Percentiles rank a stretch among this genome's conserved stretches.
These are phyloP conservation scores for Barnettozyma pratensis DNA, from an alignment of 805 yeast genomes.

Conservation along the genomic window DNA sequence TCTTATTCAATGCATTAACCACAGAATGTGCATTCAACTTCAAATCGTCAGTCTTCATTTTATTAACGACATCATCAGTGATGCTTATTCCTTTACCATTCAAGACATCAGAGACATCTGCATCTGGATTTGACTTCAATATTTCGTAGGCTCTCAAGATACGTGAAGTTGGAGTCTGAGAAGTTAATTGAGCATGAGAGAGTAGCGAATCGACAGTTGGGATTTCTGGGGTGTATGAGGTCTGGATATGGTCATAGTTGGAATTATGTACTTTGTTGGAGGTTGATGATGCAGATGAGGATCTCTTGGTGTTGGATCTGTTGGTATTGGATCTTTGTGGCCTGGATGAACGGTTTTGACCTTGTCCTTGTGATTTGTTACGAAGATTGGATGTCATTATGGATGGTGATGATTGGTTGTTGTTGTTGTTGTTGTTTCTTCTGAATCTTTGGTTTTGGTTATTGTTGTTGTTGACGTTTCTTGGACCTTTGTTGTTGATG, in stretches of 20 bases:
- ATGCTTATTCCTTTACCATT: conserved; percentile 13
- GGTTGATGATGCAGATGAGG: not conserved
- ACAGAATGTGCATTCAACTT: conserved; percentile 23
- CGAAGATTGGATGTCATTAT: conserved; percentile 5
- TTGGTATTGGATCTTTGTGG: not conserved
- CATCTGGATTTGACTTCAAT: conserved; percentile 10
- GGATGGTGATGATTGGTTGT: not conserved
- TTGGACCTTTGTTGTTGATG: conserved; percentile 2
- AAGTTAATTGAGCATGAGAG: conserved; percentile 13
- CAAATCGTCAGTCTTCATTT: conserved; percentile 17
- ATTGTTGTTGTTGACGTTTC: conserved; percentile 2
- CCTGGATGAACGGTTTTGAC: not conserved
- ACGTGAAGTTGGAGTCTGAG: conserved; percentile 19
- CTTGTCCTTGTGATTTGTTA: not conserved
- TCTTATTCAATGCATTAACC: conserved; percentile 23
- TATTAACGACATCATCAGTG: conserved; percentile 4
- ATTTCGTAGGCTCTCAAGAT: conserved; percentile 18
- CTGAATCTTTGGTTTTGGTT: not conserved
- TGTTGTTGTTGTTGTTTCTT: conserved; percentile 1
- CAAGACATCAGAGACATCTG: conserved; percentile 16
- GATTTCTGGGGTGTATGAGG: conserved; percentile 16
- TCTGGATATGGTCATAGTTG: conserved; percentile 14
- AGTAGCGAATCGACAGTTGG: conserved; percentile 14
- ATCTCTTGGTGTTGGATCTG: not conserved
- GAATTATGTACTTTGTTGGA: conserved; percentile 10